Conservation (phyloP, 129 eudicot species). For the sunflower (Helianthus annuus) region DNA sequence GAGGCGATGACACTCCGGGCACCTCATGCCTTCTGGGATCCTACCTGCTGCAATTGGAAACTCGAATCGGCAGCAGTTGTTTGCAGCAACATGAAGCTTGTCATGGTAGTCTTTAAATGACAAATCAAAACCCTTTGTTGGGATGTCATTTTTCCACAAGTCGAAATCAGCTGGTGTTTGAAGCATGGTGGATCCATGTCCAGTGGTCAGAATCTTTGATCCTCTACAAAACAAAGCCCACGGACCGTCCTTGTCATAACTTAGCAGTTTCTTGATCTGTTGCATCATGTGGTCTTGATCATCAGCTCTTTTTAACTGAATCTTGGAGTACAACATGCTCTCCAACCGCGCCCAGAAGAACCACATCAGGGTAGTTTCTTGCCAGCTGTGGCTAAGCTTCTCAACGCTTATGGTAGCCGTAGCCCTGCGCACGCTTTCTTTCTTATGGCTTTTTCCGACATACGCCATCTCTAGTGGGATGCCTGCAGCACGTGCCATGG, state of each 20-base stretch:
- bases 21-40: slow-evolving; percentile 59
- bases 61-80: slow-evolving; percentile 58
- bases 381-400: slow-evolving; percentile 62
- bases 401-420: slow-evolving; percentile 38
- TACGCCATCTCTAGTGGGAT: slow-evolving; percentile 55
- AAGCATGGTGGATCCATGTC: slow-evolving; percentile 45
- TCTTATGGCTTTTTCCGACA: slow-evolving; percentile 54
- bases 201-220: slow-evolving; percentile 43
- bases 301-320: slow-evolving; percentile 46
- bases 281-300: slow-evolving; percentile 63
- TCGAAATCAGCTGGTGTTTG: slow-evolving; percentile 39
- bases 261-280: slow-evolving; percentile 60
- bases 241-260: slow-evolving; percentile 60
- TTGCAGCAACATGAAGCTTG: slow-evolving; percentile 41
- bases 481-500: slow-evolving; percentile 38
- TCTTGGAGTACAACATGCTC: slow-evolving; percentile 85
- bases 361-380: slow-evolving; percentile 43
- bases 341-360: slow-evolving; percentile 56
- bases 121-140: slow-evolving; percentile 43
- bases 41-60: slow-evolving; percentile 52
- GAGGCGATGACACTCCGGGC: slow-evolving; percentile 63
- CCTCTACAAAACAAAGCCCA: slow-evolving; percentile 76
- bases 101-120: slow-evolving; percentile 41
- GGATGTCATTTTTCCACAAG: slow-evolving; percentile 48
- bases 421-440: slow-evolving; percentile 43